Evolutionary conservation across 1,284 basidiomycete species (phyloP).

Genomic region (Heterobasidion annosum): DNA sequence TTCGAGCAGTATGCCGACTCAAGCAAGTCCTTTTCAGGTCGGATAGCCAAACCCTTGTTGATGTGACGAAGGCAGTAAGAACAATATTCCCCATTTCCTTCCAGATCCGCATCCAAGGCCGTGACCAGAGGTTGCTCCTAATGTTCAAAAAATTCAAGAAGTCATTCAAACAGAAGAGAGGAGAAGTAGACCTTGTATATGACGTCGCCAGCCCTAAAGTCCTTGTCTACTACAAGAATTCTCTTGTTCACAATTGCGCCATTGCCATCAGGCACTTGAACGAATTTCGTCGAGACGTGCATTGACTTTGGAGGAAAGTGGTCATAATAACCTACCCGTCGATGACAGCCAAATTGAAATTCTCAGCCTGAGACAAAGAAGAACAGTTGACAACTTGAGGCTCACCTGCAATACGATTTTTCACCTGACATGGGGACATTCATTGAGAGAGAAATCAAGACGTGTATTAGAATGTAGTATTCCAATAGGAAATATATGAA

Average conservation of each 20-base stretch:
- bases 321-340: slow-evolving; percentile 58
- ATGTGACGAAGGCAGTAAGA: slow-evolving; percentile 60
- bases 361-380: slow-evolving; percentile 8
- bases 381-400: slow-evolving; percentile 17
- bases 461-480: slow-evolving; percentile 57
- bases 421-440: slow-evolving; percentile 36
- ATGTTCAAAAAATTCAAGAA: neutral
- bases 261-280: slow-evolving; percentile 25
- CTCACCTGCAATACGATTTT: slow-evolving; percentile 69
- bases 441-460: slow-evolving; percentile 22
- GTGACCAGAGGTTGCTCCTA: slow-evolving; percentile 68
- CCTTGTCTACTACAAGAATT: slow-evolving; percentile 56
- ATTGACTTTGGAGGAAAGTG: slow-evolving; percentile 61
- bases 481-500: slow-evolving; percentile 14
- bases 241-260: slow-evolving; percentile 31
- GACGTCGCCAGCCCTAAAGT: slow-evolving; percentile 58
- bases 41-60: slow-evolving; percentile 32
- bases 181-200: slow-evolving; percentile 55
- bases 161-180: neutral
- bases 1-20: slow-evolving; percentile 63
- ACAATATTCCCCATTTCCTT: slow-evolving; percentile 57
- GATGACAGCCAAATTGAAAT: slow-evolving; percentile 12
- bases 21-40: slow-evolving; percentile 40
- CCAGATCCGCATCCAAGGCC: slow-evolving; percentile 60
- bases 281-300: slow-evolving; percentile 52